Percentiles rank a stretch among this genome's conserved stretches.
These are phyloP conservation scores for Cercophora newfieldiana DNA, from an alignment of 495 filamentous ascomycete genomes.

Conservation along the genomic window DNA sequence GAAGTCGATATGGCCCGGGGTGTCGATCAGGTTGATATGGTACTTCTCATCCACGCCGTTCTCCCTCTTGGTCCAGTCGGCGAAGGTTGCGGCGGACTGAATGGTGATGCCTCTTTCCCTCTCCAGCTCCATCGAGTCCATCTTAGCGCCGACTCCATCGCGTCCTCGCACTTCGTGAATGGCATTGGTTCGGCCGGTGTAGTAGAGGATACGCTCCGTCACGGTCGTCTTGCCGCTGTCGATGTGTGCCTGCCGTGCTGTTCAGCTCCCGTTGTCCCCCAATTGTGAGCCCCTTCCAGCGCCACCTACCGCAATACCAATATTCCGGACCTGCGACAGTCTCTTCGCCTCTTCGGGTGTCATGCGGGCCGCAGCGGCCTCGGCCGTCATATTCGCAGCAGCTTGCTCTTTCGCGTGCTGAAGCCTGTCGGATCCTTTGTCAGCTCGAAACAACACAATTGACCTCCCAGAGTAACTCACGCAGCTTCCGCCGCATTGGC, in stretches of 20 bases:
- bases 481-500: slow-evolving; percentile 36
- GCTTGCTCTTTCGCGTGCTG: slow-evolving; percentile 47
- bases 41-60: slow-evolving; percentile 83
- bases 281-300: background rate
- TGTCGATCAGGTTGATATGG: slow-evolving; percentile 98
- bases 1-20: slow-evolving; percentile 98
- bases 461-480: slow-evolving; percentile 23
- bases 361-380: slow-evolving; percentile 58
- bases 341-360: slow-evolving; percentile 72
- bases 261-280: background rate
- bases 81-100: slow-evolving; percentile 96
- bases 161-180: slow-evolving; percentile 98
- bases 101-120: slow-evolving; percentile 99
- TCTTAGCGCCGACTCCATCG: slow-evolving; percentile 96
- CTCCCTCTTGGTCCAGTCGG: slow-evolving; percentile 87
- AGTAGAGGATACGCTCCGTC: slow-evolving; percentile 97
- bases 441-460: background rate
- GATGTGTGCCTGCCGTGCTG: slow-evolving; percentile 78
- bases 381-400: slow-evolving; percentile 45
- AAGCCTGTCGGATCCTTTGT: slow-evolving; percentile 28
- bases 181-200: slow-evolving; percentile 93
- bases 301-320: slow-evolving; percentile 87
- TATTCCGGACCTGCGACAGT: slow-evolving; percentile 82
- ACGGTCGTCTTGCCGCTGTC: slow-evolving; percentile 98
- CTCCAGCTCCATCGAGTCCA: slow-evolving; percentile 99